Base-by-base conservation (phyloP, 2,329 filamentous ascomycete species). In the Juglanconis juglandina region DNA sequence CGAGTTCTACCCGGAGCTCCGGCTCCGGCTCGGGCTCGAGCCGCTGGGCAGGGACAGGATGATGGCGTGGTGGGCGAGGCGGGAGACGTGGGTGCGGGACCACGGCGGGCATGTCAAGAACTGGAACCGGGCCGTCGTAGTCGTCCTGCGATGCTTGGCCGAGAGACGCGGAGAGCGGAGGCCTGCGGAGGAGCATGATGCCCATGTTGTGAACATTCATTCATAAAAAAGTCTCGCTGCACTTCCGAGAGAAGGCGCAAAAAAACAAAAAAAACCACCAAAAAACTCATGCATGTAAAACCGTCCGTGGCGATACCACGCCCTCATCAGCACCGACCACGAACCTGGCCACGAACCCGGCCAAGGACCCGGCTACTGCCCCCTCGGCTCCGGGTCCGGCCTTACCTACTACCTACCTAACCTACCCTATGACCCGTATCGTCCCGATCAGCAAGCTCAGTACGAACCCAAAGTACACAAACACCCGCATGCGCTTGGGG, bases 401-500 rank as follows among this genome's bases (percentile, higher is more conserved):
- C 24, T 24, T 24, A 24, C 24, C 24, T 24, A 24, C 24, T 24
- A 24, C 24, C 24, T 24, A 24, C 24, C 24, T 24, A 24, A 24
- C 34, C 35, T 57, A 63, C 10, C 53, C 58, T 33, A 82, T 68
- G 37, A 70, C 71, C 71, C 79, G 77, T 70, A 94, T 80, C 58
- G 90, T 81, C 10, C 92, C 91, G 75, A 96, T 90, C 3, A 82
- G 82, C 49, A 92, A 72, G 74, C 94, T 95, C 44, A 98, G 80
- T 62, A 93, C 73, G 24, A 97, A 86, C 0, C 95, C 95, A 49
- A 92, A 88, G 55, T 90, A 86, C 14, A 98, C 91, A 67, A 94
- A 94, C 68, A 96, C 85, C 72, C 92, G 88, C 79, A 92, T 90
- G 68, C 93, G 81, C 69, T 89, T 86, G 63, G 87, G 90, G 86